Evolutionary conservation across 2,329 filamentous ascomycete genomes (phyloP).

Genomic region (Annulohypoxylon truncatum): DNA sequence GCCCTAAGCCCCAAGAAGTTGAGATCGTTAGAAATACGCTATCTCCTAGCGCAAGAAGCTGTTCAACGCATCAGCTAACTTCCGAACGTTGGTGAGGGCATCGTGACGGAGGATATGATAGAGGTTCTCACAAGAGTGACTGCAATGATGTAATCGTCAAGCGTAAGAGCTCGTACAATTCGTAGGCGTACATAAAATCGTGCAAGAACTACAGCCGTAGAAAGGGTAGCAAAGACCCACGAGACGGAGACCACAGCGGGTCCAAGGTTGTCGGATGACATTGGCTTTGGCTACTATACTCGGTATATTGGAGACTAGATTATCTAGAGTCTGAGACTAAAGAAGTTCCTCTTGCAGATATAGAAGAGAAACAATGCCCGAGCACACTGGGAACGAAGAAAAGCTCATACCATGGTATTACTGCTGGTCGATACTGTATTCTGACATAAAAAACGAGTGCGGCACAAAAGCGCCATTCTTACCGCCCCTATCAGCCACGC

Average conservation of each 20-base stretch:
- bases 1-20: conserved; percentile 33
- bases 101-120: no score
- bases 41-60: conserved; percentile 27
- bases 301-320: neutral
- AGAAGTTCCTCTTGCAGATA: neutral
- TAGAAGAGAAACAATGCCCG: neutral
- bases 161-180: conserved; percentile 6
- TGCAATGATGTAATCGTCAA: conserved; percentile 27
- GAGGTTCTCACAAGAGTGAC: conserved; percentile 17
- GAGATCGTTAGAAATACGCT: conserved; percentile 28
- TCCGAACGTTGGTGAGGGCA: no score
- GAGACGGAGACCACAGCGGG: conserved; percentile 17
- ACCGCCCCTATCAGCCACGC: neutral
- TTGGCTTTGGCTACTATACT: neutral
- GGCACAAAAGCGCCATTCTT: neutral
- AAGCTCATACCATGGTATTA: neutral
- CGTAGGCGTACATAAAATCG: conserved; percentile 22
- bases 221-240: conserved; percentile 11
- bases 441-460: neutral
- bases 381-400: neutral
- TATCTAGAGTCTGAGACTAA: neutral
- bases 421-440: neutral
- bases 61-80: neutral
- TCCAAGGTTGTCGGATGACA: conserved; percentile 29
- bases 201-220: conserved; percentile 10